Evolutionary conservation across 2,329 filamentous ascomycete species (phyloP), one percentile per base, ranked within the genome.

Genomic region (Clathrospora elynae): DNA sequence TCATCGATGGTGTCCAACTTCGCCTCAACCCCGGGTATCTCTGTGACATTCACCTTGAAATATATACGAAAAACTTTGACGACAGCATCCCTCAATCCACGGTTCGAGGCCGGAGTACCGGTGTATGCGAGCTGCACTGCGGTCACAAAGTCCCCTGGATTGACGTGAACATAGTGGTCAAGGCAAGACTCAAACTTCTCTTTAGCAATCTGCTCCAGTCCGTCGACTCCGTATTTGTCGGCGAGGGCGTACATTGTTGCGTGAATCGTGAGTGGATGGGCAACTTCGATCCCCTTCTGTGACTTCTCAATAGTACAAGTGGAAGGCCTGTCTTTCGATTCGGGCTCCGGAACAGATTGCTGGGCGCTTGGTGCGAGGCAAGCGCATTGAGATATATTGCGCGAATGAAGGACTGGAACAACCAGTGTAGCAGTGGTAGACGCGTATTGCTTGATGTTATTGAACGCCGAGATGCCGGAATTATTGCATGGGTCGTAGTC

Each of bases 21-120:
- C 4, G 23, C 36, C 18, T 55, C 54, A 4, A 40, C 16, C 0
- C 44, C 49, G 5, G 46, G 46, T 6, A 51, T 38, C 16, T 45
- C 12, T 3, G 18, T 24, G 8, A 57, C 19, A 11, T 53, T 26
- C 12, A 49, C 22, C 10, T 41, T 18, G 24, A 53, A 55, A 9
- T 72, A 61, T 6, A 14, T 10, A n/a, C 28, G 28, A 16, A 57
- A 50, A 2, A 45, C 42, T 1, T 36, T 12, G 4, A 73, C 39
- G 5, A 68, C 58, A 4, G 55, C 47, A 31, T 69, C 60, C 10
- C 66, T 53, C 41, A 71, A 48, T 6, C 56, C 63, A n/a, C 59
- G 62, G 38, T 70, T 61, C 1, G 45, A 29, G 5, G 62, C 49
- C 1, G 59, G 62, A 6, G 65, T 68, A 0, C 49, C 46, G 14